These are phyloP conservation scores for Plectosphaerella cucumerina DNA, from an alignment of 2,329 filamentous ascomycete species.

Conservation along the genomic window DNA sequence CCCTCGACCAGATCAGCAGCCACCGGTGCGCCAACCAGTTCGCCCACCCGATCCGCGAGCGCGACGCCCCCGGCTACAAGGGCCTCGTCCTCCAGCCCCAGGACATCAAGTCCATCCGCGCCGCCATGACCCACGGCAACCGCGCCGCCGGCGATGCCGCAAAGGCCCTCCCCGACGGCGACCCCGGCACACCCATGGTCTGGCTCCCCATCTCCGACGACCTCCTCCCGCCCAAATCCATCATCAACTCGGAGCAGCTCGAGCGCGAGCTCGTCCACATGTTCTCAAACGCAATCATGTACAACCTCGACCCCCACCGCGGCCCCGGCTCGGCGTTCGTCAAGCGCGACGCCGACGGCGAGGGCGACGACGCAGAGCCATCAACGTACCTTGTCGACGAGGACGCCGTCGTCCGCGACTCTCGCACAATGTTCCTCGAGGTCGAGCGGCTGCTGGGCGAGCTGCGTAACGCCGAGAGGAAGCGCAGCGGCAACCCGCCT, in stretches of 20 bases:
- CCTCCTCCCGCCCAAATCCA: slow-evolving; percentile 78
- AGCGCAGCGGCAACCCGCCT: slow-evolving; percentile 34
- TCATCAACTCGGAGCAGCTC: slow-evolving; percentile 88
- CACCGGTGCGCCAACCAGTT: slow-evolving; percentile 80
- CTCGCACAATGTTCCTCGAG: slow-evolving; percentile 83
- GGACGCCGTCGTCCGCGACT: slow-evolving; percentile 83
- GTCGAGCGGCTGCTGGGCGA: slow-evolving; percentile 75
- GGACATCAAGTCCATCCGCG: slow-evolving; percentile 73
- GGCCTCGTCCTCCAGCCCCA: slow-evolving; percentile 71
- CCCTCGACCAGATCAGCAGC: slow-evolving; percentile 71
- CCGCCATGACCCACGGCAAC: slow-evolving; percentile 70
- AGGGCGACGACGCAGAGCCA: slow-evolving; percentile 29
- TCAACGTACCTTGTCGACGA: slow-evolving; percentile 63
- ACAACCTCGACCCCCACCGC: slow-evolving; percentile 78
- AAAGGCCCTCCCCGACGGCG: slow-evolving; percentile 56
- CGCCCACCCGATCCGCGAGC: slow-evolving; percentile 68
- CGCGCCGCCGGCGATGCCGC: slow-evolving; percentile 58
- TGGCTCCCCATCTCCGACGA: slow-evolving; percentile 70
- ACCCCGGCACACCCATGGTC: slow-evolving; percentile 51
- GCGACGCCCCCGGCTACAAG: slow-evolving; percentile 71
- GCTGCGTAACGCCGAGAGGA: slow-evolving; percentile 69
- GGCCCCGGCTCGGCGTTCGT: slow-evolving; percentile 63
- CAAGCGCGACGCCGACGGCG: slow-evolving; percentile 22
- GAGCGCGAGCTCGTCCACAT: slow-evolving; percentile 93
- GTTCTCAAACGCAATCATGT: slow-evolving; percentile 99